phyloP scores from a whole-genome alignment of 306 rosid genomes.

The Betula pendula region DNA sequence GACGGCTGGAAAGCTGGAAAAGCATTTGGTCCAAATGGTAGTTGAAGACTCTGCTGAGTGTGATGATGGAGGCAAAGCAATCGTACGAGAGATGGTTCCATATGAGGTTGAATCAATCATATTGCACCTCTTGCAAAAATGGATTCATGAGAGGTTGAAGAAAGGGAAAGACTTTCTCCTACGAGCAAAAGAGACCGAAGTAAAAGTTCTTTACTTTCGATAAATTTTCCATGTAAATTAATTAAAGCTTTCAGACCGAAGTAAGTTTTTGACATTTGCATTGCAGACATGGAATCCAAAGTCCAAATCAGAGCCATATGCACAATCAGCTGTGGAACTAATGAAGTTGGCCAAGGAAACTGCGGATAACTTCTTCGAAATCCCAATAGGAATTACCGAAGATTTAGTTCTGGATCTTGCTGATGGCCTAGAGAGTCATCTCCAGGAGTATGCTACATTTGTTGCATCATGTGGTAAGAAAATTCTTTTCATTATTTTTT shows the following conservation, averaged over 20 bases:
- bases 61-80: constrained; percentile 64
- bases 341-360: constrained; percentile 50
- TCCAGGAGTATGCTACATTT: constrained; percentile 66
- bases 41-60: constrained; percentile 73
- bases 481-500: neutral
- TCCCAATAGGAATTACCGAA: constrained; percentile 76
- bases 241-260: no score
- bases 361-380: constrained; percentile 68
- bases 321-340: constrained; percentile 73
- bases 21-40: constrained; percentile 76
- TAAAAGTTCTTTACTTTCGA: no score
- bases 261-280: constrained; percentile 42
- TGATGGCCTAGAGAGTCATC: constrained; percentile 57
- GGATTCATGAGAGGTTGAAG: constrained; percentile 63
- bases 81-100: constrained; percentile 80
- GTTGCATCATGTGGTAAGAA: constrained; percentile 81
- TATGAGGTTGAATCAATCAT: constrained; percentile 83
- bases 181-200: constrained; percentile 82
- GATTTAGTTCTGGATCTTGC: constrained; percentile 76
- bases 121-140: constrained; percentile 58
- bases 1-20: constrained; percentile 81
- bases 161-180: constrained; percentile 50
- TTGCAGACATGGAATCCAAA: constrained; percentile 95
- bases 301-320: constrained; percentile 80
- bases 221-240: no score